A percentile compares a stretch with the other conserved stretches of the same genome.
phyloP scores from a whole-genome alignment of 2,329 filamentous ascomycete genomes.

The Parastagonospora avenae region DNA sequence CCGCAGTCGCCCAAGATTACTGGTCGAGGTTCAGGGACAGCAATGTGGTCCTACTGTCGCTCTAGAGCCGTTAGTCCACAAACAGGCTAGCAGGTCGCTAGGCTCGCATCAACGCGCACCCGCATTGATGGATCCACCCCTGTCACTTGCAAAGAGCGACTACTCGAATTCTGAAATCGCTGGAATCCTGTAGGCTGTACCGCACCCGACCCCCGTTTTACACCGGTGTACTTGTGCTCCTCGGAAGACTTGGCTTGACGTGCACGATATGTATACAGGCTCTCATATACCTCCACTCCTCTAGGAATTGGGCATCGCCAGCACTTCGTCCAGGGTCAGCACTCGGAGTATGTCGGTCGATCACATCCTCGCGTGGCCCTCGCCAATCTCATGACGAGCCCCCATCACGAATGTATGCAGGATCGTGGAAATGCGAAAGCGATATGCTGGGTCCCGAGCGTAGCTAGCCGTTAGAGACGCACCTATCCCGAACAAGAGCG shows the following conservation, averaged over 20 bases:
- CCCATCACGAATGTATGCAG: background rate
- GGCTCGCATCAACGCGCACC: too few species aligned
- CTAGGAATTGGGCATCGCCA: background rate
- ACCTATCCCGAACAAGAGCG: background rate
- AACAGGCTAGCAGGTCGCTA: too few species aligned
- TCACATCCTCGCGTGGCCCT: background rate
- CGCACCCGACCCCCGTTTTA: too few species aligned
- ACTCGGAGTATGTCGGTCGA: background rate
- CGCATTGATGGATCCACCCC: background rate
- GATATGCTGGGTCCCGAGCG: background rate
- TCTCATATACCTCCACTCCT: background rate
- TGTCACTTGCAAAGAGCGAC: background rate
- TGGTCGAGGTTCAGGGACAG: slow-evolving; percentile 12
- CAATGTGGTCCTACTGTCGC: slow-evolving; percentile 14
- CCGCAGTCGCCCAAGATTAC: slow-evolving; percentile 11
- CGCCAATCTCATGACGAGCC: slow-evolving; percentile 2
- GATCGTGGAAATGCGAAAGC: background rate
- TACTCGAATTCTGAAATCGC: background rate
- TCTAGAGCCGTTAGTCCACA: too few species aligned
- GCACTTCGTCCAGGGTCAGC: too few species aligned
- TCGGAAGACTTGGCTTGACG: background rate
- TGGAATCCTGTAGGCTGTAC: background rate
- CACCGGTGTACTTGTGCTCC: background rate
- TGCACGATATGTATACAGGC: background rate
- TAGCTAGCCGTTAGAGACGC: background rate